Conservation (phyloP, 2,329 filamentous ascomycete genomes). For the Fusarium anguioides region DNA sequence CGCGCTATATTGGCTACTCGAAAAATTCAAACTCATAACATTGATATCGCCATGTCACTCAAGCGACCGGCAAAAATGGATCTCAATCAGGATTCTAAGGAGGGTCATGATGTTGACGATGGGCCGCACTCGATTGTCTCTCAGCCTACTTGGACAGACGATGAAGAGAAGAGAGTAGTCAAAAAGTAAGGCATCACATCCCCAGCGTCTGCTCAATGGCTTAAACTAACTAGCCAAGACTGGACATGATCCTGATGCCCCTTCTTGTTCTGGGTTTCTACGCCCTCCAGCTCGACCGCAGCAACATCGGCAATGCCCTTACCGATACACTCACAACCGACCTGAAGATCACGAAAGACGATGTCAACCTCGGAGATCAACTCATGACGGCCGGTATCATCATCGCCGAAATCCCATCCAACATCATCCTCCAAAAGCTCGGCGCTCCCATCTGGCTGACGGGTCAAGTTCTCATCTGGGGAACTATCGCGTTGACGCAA, state of each 20-base stretch:
- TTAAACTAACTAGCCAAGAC: conserved; percentile 1
- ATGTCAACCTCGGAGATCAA: conserved; percentile 62
- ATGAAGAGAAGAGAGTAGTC: conserved; percentile 10
- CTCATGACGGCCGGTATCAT: conserved; percentile 61
- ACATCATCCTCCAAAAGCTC: conserved; percentile 31
- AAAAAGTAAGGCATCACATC: conserved; percentile 35
- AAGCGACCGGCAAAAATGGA: neutral
- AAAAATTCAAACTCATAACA: neutral
- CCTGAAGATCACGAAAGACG: conserved; percentile 59
- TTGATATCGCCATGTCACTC: neutral
- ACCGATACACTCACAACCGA: conserved; percentile 61
- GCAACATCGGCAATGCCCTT: conserved; percentile 59
- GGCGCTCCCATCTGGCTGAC: conserved; percentile 38
- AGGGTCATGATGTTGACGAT: neutral
- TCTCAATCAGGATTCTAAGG: neutral
- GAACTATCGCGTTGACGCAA: conserved; percentile 27
- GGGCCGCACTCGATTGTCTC: neutral
- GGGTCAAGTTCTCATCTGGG: conserved; percentile 32
- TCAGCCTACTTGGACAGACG: conserved; percentile 20
- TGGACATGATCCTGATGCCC: conserved; percentile 56
- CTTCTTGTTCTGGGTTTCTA: conserved; percentile 59
- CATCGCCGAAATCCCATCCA: conserved; percentile 50
- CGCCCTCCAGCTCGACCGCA: conserved; percentile 54
- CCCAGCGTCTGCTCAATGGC: rapidly evolving
- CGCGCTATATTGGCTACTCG: neutral